phyloP scores from a whole-genome alignment of 257 asterid genomes.

The Craterostigma plantagineum region DNA sequence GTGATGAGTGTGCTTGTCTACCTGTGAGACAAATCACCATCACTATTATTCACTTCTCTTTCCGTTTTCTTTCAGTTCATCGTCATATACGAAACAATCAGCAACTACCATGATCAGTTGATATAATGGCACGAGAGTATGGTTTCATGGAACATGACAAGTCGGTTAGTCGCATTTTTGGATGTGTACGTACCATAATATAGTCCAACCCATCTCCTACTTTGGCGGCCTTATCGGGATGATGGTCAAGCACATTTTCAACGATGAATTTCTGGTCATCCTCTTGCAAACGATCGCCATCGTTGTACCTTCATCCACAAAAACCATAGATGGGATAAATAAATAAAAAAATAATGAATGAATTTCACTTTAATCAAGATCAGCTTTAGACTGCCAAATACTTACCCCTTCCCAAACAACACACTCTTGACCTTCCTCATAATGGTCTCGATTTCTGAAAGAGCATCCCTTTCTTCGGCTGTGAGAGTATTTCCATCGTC shows the following conservation, averaged over 20 bases:
- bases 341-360: neutral
- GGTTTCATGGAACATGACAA: neutral
- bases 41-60: neutral
- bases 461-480: conserved; percentile 72
- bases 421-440: conserved; percentile 63
- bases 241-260: conserved; percentile 60
- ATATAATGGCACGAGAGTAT: neutral
- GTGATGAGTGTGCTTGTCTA: conserved; percentile 41
- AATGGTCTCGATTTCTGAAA: conserved; percentile 36
- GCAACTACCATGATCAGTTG: neutral
- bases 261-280: conserved; percentile 68
- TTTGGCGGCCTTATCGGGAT: conserved; percentile 70
- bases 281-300: conserved; percentile 61
- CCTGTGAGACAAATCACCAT: conserved; percentile 21
- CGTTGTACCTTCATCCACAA: conserved; percentile 45
- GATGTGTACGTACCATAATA: conserved; percentile 36
- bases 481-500: conserved; percentile 59
- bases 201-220: conserved; percentile 64
- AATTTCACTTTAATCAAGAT: neutral
- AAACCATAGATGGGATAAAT: neutral
- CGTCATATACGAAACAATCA: no score
- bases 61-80: no score
- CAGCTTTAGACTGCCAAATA: neutral
- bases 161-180: neutral
- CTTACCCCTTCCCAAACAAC: conserved; percentile 60